Percentiles rank a stretch among this genome's conserved stretches.
Evolutionary conservation across 2,329 filamentous ascomycete genomes (phyloP).

Genomic region (Colletotrichum agaves): DNA sequence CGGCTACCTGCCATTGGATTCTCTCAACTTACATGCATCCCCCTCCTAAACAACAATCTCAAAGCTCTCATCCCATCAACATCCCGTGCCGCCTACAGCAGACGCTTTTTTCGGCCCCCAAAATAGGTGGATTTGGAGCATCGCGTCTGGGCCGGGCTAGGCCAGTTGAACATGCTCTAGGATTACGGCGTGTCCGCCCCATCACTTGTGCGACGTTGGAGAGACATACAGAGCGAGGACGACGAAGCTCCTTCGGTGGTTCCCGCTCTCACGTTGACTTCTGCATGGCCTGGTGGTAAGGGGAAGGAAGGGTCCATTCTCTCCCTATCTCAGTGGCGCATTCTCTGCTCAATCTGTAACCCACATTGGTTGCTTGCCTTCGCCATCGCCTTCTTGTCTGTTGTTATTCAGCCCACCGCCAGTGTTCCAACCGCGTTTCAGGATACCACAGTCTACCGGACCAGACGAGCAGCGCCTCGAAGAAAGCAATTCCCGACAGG

Average conservation of each 20-base stretch:
- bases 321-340: background rate
- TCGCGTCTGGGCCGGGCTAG: conserved; percentile 25
- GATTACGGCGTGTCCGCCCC: conserved; percentile 33
- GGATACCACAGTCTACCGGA: conserved; percentile 21
- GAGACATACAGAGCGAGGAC: too few relatives aligned
- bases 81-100: background rate
- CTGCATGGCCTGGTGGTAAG: background rate
- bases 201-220: conserved; percentile 39
- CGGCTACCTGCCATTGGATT: background rate
- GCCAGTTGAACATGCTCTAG: conserved; percentile 14
- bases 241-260: conserved; percentile 5
- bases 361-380: conserved; percentile 8
- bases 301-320: background rate
- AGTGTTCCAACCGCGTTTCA: conserved; percentile 1
- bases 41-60: background rate
- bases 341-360: conserved; percentile 12
- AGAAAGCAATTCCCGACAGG: conserved; percentile 20
- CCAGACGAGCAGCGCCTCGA: background rate
- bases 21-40: background rate
- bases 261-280: conserved; percentile 24
- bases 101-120: conserved; percentile 12
- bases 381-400: conserved; percentile 13
- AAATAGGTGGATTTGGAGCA: conserved; percentile 23
- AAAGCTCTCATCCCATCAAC: conserved; percentile 1
- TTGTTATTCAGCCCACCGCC: conserved; percentile 17